A percentile compares a stretch with the other conserved stretches of the same genome.
Evolutionary conservation across 257 asterid species (phyloP).

Genomic region (Fraxinus americana): DNA sequence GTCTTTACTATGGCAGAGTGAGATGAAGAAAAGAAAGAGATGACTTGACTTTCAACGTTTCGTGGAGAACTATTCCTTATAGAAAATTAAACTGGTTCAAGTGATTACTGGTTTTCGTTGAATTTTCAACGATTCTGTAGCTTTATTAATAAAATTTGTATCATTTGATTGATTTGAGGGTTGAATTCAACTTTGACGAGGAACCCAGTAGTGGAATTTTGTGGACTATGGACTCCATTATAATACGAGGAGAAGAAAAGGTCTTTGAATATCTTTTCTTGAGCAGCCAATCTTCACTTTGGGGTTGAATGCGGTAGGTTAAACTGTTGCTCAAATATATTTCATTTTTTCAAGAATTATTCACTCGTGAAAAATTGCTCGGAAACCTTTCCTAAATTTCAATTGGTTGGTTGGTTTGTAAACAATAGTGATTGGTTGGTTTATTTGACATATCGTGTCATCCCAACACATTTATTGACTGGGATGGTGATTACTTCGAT

Average conservation of each 20-base stretch:
- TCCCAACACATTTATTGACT: too few relatives aligned
- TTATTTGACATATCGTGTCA: too few relatives aligned
- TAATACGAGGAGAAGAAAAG: neutral
- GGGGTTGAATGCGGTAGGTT: too few relatives aligned
- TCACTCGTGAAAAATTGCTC: too few relatives aligned
- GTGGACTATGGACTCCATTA: neutral
- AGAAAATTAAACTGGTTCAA: neutral
- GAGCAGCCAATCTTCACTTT: neutral
- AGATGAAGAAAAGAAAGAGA: slow-evolving; percentile 20
- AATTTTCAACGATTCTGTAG: slow-evolving; percentile 43
- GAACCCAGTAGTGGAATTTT: slow-evolving; percentile 20
- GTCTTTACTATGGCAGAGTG: slow-evolving; percentile 26
- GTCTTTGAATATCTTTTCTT: neutral
- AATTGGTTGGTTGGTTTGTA: too few relatives aligned
- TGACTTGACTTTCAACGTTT: slow-evolving; percentile 55
- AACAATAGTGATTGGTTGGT: too few relatives aligned
- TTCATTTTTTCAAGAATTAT: too few relatives aligned
- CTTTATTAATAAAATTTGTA: slow-evolving; percentile 1
- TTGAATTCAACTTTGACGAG: slow-evolving; percentile 37
- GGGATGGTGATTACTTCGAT: too few relatives aligned
- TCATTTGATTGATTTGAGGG: neutral
- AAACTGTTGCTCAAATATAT: neutral
- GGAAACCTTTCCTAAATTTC: too few relatives aligned
- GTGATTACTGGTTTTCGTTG: slow-evolving; percentile 24
- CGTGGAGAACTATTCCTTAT: neutral